These are phyloP conservation scores for Cucurbitaria berberidis DNA, from an alignment of 2,329 filamentous ascomycete species.

Conservation along the genomic window DNA sequence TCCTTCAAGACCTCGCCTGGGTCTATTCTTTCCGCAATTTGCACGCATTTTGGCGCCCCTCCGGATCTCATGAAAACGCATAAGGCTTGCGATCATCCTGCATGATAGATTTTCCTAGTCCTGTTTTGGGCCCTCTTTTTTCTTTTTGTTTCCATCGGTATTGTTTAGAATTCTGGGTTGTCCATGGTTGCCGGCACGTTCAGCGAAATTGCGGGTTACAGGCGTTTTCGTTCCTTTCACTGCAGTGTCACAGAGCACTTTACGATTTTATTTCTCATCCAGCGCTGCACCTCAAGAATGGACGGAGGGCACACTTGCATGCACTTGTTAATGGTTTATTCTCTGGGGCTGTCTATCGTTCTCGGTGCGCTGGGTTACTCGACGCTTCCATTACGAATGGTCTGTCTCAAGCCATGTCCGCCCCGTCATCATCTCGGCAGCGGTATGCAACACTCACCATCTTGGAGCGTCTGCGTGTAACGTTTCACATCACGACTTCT, in stretches of 20 bases:
- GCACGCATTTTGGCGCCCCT: constrained; percentile 44
- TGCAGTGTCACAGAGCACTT: constrained; percentile 32
- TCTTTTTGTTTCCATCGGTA: constrained; percentile 31
- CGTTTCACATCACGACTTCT: constrained; percentile 34
- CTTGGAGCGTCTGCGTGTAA: constrained; percentile 23
- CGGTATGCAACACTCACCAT: constrained; percentile 2
- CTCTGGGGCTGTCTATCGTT: constrained; percentile 26
- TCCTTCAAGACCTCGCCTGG: constrained; percentile 23
- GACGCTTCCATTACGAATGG: constrained; percentile 9
- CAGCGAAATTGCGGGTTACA: constrained; percentile 41
- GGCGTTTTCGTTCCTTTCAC: constrained; percentile 37
- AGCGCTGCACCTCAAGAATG: constrained; percentile 35
- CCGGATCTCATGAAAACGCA: constrained; percentile 47
- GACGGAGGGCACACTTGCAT: constrained; percentile 24
- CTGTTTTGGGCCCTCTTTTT: constrained; percentile 30
- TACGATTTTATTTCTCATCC: constrained; percentile 37
- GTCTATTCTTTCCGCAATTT: constrained; percentile 44
- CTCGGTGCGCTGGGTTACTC: constrained; percentile 24
- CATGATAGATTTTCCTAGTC: constrained; percentile 48
- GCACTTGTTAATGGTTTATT: constrained; percentile 42
- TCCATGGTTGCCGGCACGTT: constrained; percentile 37
- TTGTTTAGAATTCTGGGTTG: constrained; percentile 43
- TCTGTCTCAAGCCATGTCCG: constrained; percentile 5
- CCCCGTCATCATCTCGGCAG: not conserved
- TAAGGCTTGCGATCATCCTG: constrained; percentile 45